Conservation (phyloP, 371 early-diverging fungal species). For the Apophysomyces trapeziformis region DNA sequence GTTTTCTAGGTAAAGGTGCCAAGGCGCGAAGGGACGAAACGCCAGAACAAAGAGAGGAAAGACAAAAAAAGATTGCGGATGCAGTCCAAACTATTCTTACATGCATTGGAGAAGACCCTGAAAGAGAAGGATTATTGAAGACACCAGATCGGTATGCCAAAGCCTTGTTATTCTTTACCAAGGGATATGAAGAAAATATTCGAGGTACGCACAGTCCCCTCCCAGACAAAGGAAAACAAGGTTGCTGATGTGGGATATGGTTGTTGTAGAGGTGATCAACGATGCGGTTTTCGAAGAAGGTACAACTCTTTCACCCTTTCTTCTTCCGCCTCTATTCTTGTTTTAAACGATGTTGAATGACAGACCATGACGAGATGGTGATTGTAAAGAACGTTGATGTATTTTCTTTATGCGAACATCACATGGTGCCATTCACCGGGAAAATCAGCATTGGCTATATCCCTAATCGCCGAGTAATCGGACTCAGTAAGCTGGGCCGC, state of each 20-base stretch:
- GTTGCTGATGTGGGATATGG: neutral
- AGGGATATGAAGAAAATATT: slow-evolving; percentile 93
- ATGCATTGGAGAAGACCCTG: slow-evolving; percentile 95
- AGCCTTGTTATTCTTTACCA: slow-evolving; percentile 95
- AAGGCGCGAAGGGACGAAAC: slow-evolving; percentile 79
- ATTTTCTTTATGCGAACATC: slow-evolving; percentile 98
- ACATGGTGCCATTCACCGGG: slow-evolving; percentile 97
- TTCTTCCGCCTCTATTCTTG: neutral
- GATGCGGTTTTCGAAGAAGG: slow-evolving; percentile 96
- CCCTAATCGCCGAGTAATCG: slow-evolving; percentile 93
- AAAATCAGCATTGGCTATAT: slow-evolving; percentile 97
- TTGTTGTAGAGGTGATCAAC: slow-evolving; percentile 75
- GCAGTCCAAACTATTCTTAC: slow-evolving; percentile 90
- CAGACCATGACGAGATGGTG: slow-evolving; percentile 98
- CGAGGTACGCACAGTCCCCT: slow-evolving; percentile 50
- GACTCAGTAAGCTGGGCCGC: slow-evolving; percentile 95
- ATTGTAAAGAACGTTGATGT: slow-evolving; percentile 95
- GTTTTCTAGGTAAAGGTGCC: slow-evolving; percentile 64
- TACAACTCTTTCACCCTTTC: slow-evolving; percentile 29
- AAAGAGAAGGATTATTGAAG: slow-evolving; percentile 92
- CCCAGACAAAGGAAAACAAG: neutral
- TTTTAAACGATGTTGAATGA: slow-evolving; percentile 23
- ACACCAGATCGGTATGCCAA: slow-evolving; percentile 98
- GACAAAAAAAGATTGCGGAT: slow-evolving; percentile 78
- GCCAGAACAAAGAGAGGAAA: slow-evolving; percentile 64